These are phyloP conservation scores for Curvularia verruculosa DNA, from an alignment of 2,329 filamentous ascomycete genomes.

Conservation along the genomic window DNA sequence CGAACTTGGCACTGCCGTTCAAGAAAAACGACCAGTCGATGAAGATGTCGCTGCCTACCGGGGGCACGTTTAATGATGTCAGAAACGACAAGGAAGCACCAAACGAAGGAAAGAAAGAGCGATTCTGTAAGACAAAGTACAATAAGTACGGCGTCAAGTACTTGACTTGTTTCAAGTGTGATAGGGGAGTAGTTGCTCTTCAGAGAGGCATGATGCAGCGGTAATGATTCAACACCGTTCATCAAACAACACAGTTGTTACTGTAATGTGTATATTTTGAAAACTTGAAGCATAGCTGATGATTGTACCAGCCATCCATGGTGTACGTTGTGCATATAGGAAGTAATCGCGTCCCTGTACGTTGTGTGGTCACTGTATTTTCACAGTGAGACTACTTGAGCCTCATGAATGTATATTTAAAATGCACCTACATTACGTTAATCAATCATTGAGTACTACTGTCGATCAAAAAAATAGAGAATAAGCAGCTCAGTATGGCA, in stretches of 20 bases:
- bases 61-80: background rate
- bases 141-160: background rate
- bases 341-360: background rate
- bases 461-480: background rate
- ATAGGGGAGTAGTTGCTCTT: background rate
- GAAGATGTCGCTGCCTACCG: background rate
- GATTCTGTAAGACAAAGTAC: too few species aligned
- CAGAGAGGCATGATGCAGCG: background rate
- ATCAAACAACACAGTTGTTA: background rate
- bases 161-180: background rate
- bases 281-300: background rate
- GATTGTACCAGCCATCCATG: background rate
- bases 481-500: background rate
- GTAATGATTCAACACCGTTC: background rate
- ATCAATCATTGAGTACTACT: background rate
- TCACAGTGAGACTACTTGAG: background rate
- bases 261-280: background rate
- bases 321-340: background rate
- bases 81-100: background rate
- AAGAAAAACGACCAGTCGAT: background rate
- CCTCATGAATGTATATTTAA: background rate
- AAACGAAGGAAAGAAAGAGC: background rate
- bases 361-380: background rate
- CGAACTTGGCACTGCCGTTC: background rate
- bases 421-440: background rate